A percentile compares a stretch with the other conserved stretches of the same genome.
Evolutionary conservation across 2,329 filamentous ascomycete genomes (phyloP).

Genomic region (Epichloe sibirici): DNA sequence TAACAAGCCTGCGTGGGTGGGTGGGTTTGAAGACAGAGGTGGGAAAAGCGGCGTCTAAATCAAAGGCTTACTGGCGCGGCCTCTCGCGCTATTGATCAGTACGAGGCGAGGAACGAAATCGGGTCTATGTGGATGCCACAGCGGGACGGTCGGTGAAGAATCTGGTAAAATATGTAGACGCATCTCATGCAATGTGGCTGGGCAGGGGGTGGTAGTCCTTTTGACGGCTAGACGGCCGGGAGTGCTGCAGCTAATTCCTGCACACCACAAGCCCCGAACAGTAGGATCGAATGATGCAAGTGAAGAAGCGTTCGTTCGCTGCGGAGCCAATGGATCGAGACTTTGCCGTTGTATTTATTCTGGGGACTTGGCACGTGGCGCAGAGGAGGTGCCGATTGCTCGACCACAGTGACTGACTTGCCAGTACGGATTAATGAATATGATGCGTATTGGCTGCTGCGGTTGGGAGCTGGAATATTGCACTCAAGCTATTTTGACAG

Average conservation of each 20-base stretch:
- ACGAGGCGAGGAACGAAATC: not conserved
- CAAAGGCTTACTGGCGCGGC: too few relatives aligned
- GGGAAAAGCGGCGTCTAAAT: too few relatives aligned
- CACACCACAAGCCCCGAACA: too few relatives aligned
- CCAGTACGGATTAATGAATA: too few relatives aligned
- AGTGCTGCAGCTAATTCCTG: too few relatives aligned
- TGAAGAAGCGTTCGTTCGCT: too few relatives aligned
- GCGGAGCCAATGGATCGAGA: not conserved
- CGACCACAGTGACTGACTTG: not conserved
- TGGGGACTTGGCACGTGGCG: not conserved
- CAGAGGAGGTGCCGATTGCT: not conserved
- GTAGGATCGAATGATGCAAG: too few relatives aligned
- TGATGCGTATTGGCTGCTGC: not conserved
- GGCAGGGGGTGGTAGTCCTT: not conserved
- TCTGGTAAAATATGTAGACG: not conserved
- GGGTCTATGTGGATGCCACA: not conserved
- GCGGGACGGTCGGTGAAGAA: conserved; percentile 1
- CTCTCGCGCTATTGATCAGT: too few relatives aligned
- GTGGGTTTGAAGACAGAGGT: conserved; percentile 3
- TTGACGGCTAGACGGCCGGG: too few relatives aligned
- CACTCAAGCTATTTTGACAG: not conserved
- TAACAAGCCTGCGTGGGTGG: conserved; percentile 56
- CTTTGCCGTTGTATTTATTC: not conserved
- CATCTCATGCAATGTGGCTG: not conserved
- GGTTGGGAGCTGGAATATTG: not conserved